Evolutionary conservation across 768 basidiomycete species (phyloP), one percentile per base, ranked within the genome.

Genomic region (Tricholoma sp.): DNA sequence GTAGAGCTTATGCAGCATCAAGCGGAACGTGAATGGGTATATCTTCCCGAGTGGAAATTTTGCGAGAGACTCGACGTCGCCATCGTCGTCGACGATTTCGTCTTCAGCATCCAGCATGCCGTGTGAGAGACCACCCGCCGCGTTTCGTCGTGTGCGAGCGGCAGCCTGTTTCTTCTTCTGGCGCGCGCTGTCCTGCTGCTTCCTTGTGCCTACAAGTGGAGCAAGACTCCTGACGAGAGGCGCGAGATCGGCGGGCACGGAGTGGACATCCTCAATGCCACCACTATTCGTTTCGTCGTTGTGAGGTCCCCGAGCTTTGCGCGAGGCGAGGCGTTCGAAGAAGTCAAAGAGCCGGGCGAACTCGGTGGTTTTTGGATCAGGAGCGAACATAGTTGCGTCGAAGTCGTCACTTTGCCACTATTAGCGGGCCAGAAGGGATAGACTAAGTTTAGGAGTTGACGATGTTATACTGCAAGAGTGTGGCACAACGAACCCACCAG

Each of bases 1-100:
- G 67, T 87, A 87, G 10, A 86, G 72, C 65, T 83, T 81, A 71
- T 87, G 82, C 55, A 86, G 66, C 83, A 85, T 86, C 62, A 82
- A 73, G 62, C 79, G 81, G 74, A 86, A 87, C 33, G 81, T 85
- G 70, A 87, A 87, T 15, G 75, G 74, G 61, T 80, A 82, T 51
- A 71, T 69, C 59, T 69, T 73, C n/a, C 64, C 70, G 5, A 78
- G 64, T 4, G 79, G 79, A 56, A 84, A 83, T 36, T 71, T 70
- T 2, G 70, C 71, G 10, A 73, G 63, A 1, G 63, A 73, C 47
- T 70, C 68, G 11, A 54, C 65, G 20, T 64, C 61, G 17, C 66
- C 63, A 12, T 61, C 57, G n/a, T 62, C 58, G 17, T 66, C 63
- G 11, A 61, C 57, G n/a, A 62, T 57, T 18, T 50, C 55, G 20